Evolutionary conservation across 2,329 filamentous ascomycete genomes (phyloP).

Genomic region (Nemania sp.): DNA sequence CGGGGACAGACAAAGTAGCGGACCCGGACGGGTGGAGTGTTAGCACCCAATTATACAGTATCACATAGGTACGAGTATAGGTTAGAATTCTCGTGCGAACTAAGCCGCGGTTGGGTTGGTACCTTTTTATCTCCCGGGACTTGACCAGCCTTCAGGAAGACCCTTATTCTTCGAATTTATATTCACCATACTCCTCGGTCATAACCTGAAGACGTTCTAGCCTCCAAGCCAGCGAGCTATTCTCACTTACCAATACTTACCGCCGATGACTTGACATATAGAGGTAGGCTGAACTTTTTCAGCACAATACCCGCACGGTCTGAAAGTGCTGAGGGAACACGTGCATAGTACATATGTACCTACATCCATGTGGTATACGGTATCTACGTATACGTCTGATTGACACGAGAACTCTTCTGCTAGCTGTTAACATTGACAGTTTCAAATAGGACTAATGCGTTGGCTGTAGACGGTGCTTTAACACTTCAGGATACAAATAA

Average conservation of each 20-base stretch:
- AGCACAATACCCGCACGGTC: background rate
- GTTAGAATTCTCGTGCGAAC: background rate
- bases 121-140: background rate
- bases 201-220: background rate
- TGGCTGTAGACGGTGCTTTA: background rate
- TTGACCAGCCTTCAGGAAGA: constrained; percentile 7
- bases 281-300: no score
- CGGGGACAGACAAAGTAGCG: constrained; percentile 10
- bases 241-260: background rate
- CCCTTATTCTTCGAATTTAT: constrained; percentile 13
- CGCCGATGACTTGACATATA: background rate
- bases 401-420: background rate
- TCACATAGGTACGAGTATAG: background rate
- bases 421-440: background rate
- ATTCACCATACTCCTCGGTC: background rate
- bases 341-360: constrained; percentile 6
- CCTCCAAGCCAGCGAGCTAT: background rate
- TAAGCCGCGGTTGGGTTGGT: background rate
- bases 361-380: no score
- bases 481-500: background rate
- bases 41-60: background rate
- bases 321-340: constrained; percentile 14
- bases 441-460: background rate
- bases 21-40: constrained; percentile 14
- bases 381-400: no score